Percentiles rank a stretch among this genome's conserved stretches.
phyloP scores from a whole-genome alignment of 768 basidiomycete species.

The Mycena galopus region DNA sequence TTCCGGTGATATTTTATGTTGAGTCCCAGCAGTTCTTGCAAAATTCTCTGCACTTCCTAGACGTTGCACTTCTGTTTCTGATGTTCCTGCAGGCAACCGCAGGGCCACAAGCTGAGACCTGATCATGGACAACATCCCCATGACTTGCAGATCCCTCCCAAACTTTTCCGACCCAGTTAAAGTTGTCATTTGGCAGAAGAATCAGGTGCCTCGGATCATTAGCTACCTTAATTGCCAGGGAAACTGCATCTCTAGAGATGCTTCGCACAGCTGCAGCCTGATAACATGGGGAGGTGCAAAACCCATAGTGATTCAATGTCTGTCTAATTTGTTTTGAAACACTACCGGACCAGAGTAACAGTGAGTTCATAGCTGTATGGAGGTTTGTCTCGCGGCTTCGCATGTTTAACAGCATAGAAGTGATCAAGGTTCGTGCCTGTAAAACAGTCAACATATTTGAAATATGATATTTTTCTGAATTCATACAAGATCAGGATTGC shows the following conservation, averaged over 20 bases:
- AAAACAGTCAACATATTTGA: neutral
- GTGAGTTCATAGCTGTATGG: neutral
- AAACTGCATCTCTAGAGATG: neutral
- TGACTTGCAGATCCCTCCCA: neutral
- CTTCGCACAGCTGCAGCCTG: neutral
- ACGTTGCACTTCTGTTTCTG: neutral
- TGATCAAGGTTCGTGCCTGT: neutral
- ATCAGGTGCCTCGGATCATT: neutral
- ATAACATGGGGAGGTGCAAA: neutral
- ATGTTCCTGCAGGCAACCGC: neutral
- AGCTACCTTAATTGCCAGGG: neutral
- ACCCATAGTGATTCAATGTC: neutral
- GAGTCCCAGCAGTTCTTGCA: neutral
- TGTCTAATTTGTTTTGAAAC: neutral
- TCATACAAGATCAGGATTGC: neutral
- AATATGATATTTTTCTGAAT: neutral
- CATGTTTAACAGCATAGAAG: neutral
- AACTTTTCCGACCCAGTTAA: neutral
- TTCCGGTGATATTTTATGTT: neutral
- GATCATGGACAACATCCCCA: neutral
- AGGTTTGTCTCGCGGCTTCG: neutral
- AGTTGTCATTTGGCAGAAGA: neutral
- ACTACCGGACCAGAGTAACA: neutral
- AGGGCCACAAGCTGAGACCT: neutral
- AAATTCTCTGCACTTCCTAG: neutral